Evolutionary conservation across 202 grass and related monocot genomes (phyloP), one percentile per base, ranked within the genome.

Genomic region (Brachypodium distachyon): DNA sequence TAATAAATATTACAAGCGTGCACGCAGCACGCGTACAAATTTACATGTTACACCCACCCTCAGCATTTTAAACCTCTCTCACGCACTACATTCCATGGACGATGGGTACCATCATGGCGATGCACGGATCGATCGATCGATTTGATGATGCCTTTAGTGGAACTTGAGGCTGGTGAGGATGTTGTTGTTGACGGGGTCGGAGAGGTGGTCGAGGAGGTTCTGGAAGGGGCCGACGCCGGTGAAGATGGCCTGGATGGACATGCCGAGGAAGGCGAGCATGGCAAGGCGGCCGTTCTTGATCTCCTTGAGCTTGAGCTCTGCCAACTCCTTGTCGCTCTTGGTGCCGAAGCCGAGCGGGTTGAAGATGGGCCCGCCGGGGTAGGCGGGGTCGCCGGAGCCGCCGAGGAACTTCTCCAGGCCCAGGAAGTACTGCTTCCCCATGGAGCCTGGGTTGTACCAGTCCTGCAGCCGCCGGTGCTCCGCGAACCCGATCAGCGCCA

Each of bases 401-500:
- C 27, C 89, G 31, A 98, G 77, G 48, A 72, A 88, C 53, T 92
- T 94, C 89, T 98, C 95, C 0, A 98, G 63, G 13, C 95, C 95
- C 12, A 98, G 82, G 73, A 98, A 98, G 85, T 95, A 98, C 59
- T 98, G 91, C 78, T 92, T 92, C 21, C 87, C 78, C 95, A 98
- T 90, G 59, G 89, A 98, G 0, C 95, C 89, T 3, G 95, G 95
- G 21, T 92, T 92, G 27, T 88, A 86, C 91, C 91, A 98, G 82
- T 98, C 91, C 87, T 98, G 95, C 80, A 92, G 91, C 38, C 95
- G 87, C 67, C 91, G 89, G 89, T 94, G 95, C 89, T 94, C 95
- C 3, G 95, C 95, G 85, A 98, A 98, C 9, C 95, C 95, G 83
- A 98, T 82, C 25, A 98, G 89, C 48, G 87, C 95, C 87, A 98